A percentile compares a stretch with the other conserved stretches of the same genome.
Evolutionary conservation across 345 rosid species (phyloP).

Genomic region (Firmiana major): DNA sequence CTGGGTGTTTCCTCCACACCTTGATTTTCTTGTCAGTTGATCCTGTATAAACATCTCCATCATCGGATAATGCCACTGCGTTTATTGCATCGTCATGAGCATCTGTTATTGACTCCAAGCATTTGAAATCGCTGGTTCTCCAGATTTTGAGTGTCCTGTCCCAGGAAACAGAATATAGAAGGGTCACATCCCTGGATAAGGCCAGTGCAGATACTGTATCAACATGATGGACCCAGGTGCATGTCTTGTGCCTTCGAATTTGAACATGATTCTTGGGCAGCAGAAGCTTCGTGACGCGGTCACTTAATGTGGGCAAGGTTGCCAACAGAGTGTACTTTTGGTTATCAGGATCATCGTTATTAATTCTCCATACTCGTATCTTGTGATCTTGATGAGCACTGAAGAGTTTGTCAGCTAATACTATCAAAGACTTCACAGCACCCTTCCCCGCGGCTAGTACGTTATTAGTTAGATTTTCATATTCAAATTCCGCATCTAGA

Average conservation of each 20-base stretch:
- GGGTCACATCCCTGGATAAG: conserved; percentile 55
- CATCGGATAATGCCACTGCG: conserved; percentile 52
- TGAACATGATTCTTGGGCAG: conserved; percentile 63
- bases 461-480: conserved; percentile 18
- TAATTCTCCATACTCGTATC: conserved; percentile 89
- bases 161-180: conserved; percentile 96
- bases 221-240: conserved; percentile 83
- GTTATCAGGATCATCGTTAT: conserved; percentile 30
- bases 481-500: conserved; percentile 27
- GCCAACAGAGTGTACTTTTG: conserved; percentile 61
- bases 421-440: conserved; percentile 76
- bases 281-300: conserved; percentile 56
- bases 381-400: conserved; percentile 95
- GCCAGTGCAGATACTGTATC: conserved; percentile 83
- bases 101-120: conserved; percentile 68
- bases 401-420: conserved; percentile 64
- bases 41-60: conserved; percentile 74
- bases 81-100: conserved; percentile 93
- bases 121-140: conserved; percentile 78
- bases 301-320: conserved; percentile 78
- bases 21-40: conserved; percentile 81
- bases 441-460: conserved; percentile 53
- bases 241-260: conserved; percentile 67
- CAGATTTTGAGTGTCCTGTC: conserved; percentile 84
- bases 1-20: conserved; percentile 60